Evolutionary conservation across 192 early-diverging fungal species (phyloP).

Genomic region (Coemansia interrupta): DNA sequence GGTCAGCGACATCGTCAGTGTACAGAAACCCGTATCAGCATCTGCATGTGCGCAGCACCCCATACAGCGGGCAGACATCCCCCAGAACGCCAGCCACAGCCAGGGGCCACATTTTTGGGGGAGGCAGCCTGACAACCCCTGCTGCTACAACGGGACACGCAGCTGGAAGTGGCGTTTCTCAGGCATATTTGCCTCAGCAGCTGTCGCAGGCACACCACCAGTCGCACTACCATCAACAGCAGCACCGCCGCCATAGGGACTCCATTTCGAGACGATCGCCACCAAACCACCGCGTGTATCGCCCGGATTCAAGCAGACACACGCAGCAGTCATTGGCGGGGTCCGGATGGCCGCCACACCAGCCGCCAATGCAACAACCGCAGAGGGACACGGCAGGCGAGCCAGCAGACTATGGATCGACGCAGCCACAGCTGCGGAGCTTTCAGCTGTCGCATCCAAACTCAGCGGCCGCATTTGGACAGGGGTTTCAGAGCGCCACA

Average conservation of each 20-base stretch:
- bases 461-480: slow-evolving; percentile 2
- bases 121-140: too few species aligned
- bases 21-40: neutral
- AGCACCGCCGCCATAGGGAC: neutral
- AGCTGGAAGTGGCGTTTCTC: neutral
- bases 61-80: neutral
- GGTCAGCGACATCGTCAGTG: slow-evolving; percentile 3
- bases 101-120: too few species aligned
- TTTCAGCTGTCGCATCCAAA: slow-evolving; percentile 9
- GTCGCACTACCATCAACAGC: neutral
- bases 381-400: neutral
- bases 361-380: neutral
- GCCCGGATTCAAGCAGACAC: neutral
- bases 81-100: neutral
- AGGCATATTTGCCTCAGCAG: slow-evolving; percentile 1
- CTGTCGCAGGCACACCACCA: neutral
- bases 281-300: neutral
- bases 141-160: too few species aligned
- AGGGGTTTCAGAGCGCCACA: slow-evolving; percentile 27
- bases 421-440: slow-evolving; percentile 4
- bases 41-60: neutral
- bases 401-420: neutral
- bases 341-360: slow-evolving; percentile 1
- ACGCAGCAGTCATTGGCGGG: neutral
- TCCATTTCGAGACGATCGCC: neutral